These are phyloP conservation scores for Pistacia integerrima DNA, from an alignment of 345 rosid genomes.

Conservation along the genomic window DNA sequence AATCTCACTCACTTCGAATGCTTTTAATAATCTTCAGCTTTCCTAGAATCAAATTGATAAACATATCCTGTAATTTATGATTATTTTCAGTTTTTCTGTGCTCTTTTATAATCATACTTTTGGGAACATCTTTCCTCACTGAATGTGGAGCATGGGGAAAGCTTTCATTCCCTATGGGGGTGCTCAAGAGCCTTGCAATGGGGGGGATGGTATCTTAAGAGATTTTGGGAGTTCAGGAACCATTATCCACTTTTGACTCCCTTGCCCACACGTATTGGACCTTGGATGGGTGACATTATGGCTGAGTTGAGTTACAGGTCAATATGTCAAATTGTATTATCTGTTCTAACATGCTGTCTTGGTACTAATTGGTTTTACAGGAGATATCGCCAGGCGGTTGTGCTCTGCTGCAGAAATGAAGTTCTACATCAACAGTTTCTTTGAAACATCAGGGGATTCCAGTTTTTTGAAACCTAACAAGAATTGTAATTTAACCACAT, in stretches of 20 bases:
- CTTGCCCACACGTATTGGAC: not conserved
- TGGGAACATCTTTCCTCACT: not conserved
- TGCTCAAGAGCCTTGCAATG: not conserved
- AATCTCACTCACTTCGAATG: not conserved
- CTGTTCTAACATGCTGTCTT: not conserved
- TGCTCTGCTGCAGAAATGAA: constrained; percentile 85
- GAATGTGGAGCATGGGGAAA: not conserved
- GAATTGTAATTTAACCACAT: constrained; percentile 81
- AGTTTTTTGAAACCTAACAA: constrained; percentile 58
- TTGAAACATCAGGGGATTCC: constrained; percentile 34
- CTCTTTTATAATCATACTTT: too few relatives aligned
- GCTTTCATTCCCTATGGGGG: not conserved
- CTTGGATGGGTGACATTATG: not conserved
- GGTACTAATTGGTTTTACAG: constrained; percentile 40
- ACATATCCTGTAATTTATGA: not conserved
- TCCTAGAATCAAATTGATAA: not conserved
- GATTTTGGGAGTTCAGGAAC: not conserved
- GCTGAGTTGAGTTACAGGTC: constrained; percentile 1
- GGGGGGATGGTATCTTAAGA: not conserved
- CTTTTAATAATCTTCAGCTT: not conserved
- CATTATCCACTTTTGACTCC: not conserved
- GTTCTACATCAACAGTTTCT: constrained; percentile 62
- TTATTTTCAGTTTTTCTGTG: not conserved
- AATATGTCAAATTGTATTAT: not conserved
- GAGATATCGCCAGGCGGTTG: constrained; percentile 47